phyloP scores from a whole-genome alignment of 2,329 filamentous ascomycete genomes.

The Colletotrichum spinosum region DNA sequence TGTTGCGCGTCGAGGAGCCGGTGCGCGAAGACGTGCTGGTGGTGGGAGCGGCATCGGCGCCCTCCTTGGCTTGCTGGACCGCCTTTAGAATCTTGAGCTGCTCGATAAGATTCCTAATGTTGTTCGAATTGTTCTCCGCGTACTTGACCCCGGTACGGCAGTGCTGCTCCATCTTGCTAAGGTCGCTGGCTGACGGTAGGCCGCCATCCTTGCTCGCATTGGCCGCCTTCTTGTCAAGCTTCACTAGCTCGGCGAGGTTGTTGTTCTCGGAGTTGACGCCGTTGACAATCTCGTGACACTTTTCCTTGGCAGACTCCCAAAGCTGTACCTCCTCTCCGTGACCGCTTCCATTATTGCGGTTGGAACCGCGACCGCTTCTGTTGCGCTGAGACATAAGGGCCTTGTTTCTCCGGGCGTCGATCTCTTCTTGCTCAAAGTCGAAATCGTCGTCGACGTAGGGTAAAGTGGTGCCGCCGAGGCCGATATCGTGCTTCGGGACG shows the following conservation, averaged over 20 bases:
- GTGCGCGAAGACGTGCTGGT: slow-evolving; percentile 34
- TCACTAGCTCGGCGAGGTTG: slow-evolving; percentile 52
- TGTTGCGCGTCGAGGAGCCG: slow-evolving; percentile 35
- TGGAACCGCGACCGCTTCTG: slow-evolving; percentile 57
- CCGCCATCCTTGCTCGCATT: slow-evolving; percentile 51
- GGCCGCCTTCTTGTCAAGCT: slow-evolving; percentile 55
- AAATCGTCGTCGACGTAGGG: too few species aligned
- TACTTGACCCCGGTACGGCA: slow-evolving; percentile 56
- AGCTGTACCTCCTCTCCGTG: slow-evolving; percentile 58
- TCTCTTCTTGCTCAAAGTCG: too few species aligned
- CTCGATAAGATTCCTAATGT: slow-evolving; percentile 53
- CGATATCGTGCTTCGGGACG: too few species aligned
- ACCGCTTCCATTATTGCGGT: slow-evolving; percentile 56
- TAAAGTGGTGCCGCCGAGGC: too few species aligned
- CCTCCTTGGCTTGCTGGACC: slow-evolving; percentile 57
- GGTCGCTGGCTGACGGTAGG: slow-evolving; percentile 40
- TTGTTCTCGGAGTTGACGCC: slow-evolving; percentile 57
- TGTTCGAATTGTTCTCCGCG: slow-evolving; percentile 51
- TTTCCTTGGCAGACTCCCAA: slow-evolving; percentile 55
- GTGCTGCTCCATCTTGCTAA: slow-evolving; percentile 57
- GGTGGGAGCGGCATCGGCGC: slow-evolving; percentile 45
- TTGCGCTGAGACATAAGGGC: slow-evolving; percentile 56
- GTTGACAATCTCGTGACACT: slow-evolving; percentile 52
- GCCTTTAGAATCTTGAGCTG: slow-evolving; percentile 56
- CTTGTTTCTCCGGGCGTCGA: too few species aligned